Evolutionary conservation across 2,329 filamentous ascomycete species (phyloP), one percentile per base, ranked within the genome.

Genomic region (Neurospora crassa): DNA sequence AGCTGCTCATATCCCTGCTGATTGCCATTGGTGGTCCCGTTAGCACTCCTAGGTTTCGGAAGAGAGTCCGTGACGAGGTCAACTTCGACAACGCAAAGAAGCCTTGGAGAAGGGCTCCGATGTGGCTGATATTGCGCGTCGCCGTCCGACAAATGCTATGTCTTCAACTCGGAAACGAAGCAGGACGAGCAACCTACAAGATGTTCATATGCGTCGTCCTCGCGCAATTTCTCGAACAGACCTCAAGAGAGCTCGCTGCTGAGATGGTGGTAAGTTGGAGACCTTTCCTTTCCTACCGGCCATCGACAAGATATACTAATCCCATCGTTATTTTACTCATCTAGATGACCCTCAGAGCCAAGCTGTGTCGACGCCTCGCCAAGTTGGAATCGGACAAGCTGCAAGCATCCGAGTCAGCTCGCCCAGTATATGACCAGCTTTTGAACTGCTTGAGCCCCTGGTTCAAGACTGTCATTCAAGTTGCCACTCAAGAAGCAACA

Each of bases 91-190:
- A 83, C 0, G 80, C 83, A 0, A 77, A 83, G 1, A 76, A 81
- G 0, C 89, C 89, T 0, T 92, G 89, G 89, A 82, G 89, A 37
- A 80, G 90, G 67, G 84, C 84, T 4, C 83, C 89, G 0, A 84
- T 86, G 70, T 92, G 89, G 85, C 83, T 92, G 0, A 79, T 88
- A 1, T 76, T 91, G 10, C 86, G 89, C 0, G 87, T 91, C 2
- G 82, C 83, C 0, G 74, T 87, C 1, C 83, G 89, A 68, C 82
- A 88, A 0, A 80, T 84, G 4, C 79, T 91, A 0, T 82, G 79
- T 67, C 71, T 79, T 1, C 53, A 76, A 0, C 72, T 84, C 1
- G 83, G 83, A 2, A 74, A 78, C 2, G 77, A 84, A 3, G 29
- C 75, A 0, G 87, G 87, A 1, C 80, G 82, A 3, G 72, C 83